Base-by-base conservation (phyloP, 192 early-diverging fungal genomes). In the Coemansia reversa region DNA sequence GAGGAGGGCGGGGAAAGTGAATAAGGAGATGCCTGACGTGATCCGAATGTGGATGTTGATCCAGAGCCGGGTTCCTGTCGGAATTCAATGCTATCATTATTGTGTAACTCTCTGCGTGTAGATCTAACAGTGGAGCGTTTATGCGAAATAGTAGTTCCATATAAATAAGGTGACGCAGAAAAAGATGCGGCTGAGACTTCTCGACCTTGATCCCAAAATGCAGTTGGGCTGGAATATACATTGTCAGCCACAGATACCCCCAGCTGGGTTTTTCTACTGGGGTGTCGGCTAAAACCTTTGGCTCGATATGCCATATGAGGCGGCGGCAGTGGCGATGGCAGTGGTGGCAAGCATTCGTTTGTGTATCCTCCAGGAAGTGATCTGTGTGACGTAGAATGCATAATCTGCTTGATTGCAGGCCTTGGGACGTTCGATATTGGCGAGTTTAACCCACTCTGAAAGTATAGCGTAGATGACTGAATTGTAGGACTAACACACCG, bases 371-470 rank as follows among this genome's bases (percentile, higher is more conserved):
- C 30, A 32, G 30, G 30, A 32, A 32, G 30, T 32, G 30, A 7
- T 7, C 51, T 16, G 51, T 4, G 23, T 53, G 23, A 3, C 51
- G 51, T 16, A 27, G 51, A 8, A 53, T 32, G 48, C 16, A 35
- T 3, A 58, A 14, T 29, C 0, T 62, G 60, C 7, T 62, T 62
- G 28, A 28, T 2, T 3, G 24, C 16, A 30, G 25, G 50, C 0
- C 16, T 55, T 18, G 66, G 39, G 4, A 54, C 30, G 5, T 57
- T 59, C 18, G 69, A 53, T 11, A 78, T 79, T 3, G 76, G 76
- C 57, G 66, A 67, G 35, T 73, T 69, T 63, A 79, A 58, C 6
- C 70, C 50, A 48, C 76, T 73, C 35, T 79, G 76, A 35, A 79
- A 79, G 35, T 79, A 79, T 5, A 67, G 66, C 3, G 67, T 63